These are phyloP conservation scores for Hippophae tibetana DNA, from an alignment of 306 rosid species.

Conservation along the genomic window DNA sequence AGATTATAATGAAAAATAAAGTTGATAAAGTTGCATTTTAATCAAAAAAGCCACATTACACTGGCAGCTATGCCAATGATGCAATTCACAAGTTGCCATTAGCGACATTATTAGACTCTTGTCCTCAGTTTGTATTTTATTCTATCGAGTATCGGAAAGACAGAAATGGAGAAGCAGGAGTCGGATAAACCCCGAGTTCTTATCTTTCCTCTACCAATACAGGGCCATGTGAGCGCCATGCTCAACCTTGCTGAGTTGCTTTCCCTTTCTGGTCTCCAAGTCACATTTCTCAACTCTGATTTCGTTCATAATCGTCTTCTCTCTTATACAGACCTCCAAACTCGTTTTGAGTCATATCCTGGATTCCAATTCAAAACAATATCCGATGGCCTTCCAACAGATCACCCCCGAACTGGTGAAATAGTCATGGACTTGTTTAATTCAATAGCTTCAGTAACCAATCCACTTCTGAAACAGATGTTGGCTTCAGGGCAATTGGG, in stretches of 20 bases:
- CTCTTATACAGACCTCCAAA: slow-evolving; percentile 13
- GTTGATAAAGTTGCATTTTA: too few relatives aligned
- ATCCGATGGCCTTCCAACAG: slow-evolving; percentile 19
- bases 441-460: slow-evolving; percentile 1
- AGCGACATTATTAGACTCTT: too few relatives aligned
- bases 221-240: slow-evolving; percentile 40
- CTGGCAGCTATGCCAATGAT: too few relatives aligned
- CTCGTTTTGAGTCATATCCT: slow-evolving; percentile 21
- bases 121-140: too few relatives aligned
- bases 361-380: slow-evolving; percentile 30
- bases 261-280: slow-evolving; percentile 13
- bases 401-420: slow-evolving; percentile 4
- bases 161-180: neutral
- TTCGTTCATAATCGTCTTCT: slow-evolving; percentile 22
- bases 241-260: slow-evolving; percentile 46
- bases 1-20: too few relatives aligned
- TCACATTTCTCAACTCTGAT: slow-evolving; percentile 40
- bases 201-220: slow-evolving; percentile 22
- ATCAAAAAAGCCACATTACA: too few relatives aligned
- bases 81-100: too few relatives aligned
- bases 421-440: neutral
- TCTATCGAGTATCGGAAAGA: too few relatives aligned
- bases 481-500: slow-evolving; percentile 2
- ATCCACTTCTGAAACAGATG: slow-evolving; percentile 24
- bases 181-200: slow-evolving; percentile 9